These are phyloP conservation scores for Trypanosoma avium DNA, from an alignment of 208 protist species.

Conservation along the genomic window DNA sequence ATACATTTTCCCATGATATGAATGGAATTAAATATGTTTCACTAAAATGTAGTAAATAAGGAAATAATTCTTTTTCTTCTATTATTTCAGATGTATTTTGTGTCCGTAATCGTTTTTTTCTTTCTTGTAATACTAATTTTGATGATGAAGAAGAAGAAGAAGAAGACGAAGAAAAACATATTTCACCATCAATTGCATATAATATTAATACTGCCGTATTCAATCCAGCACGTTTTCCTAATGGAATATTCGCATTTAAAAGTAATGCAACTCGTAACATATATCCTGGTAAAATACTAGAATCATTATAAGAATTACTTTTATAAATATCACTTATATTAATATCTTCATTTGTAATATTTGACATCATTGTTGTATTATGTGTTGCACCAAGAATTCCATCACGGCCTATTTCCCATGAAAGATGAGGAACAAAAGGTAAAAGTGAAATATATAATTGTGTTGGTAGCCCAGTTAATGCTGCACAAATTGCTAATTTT, in stretches of 20 bases:
- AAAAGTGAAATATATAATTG: slow-evolving; percentile 34
- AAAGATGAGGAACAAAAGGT: slow-evolving; percentile 47
- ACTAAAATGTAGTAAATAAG: slow-evolving; percentile 24
- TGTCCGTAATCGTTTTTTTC: slow-evolving; percentile 14
- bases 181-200: slow-evolving; percentile 17
- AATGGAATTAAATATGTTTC: slow-evolving; percentile 26
- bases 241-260: slow-evolving; percentile 53
- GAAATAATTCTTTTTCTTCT: slow-evolving; percentile 16
- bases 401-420: slow-evolving; percentile 51
- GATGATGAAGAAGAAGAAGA: no score
- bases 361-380: slow-evolving; percentile 19
- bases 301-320: no score
- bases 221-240: slow-evolving; percentile 11
- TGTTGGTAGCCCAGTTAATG: slow-evolving; percentile 27
- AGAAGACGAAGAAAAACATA: slow-evolving; percentile 11
- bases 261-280: slow-evolving; percentile 35
- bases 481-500: slow-evolving; percentile 40
- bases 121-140: slow-evolving; percentile 15
- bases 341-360: neutral
- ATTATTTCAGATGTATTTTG: neutral
- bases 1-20: slow-evolving; percentile 24
- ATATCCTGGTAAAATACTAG: neutral
- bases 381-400: slow-evolving; percentile 60
- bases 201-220: slow-evolving; percentile 24
- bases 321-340: no score